Percentiles rank a stretch among this genome's conserved stretches.
phyloP scores from a whole-genome alignment of 2,329 filamentous ascomycete species.

The Epichloe scottii region DNA sequence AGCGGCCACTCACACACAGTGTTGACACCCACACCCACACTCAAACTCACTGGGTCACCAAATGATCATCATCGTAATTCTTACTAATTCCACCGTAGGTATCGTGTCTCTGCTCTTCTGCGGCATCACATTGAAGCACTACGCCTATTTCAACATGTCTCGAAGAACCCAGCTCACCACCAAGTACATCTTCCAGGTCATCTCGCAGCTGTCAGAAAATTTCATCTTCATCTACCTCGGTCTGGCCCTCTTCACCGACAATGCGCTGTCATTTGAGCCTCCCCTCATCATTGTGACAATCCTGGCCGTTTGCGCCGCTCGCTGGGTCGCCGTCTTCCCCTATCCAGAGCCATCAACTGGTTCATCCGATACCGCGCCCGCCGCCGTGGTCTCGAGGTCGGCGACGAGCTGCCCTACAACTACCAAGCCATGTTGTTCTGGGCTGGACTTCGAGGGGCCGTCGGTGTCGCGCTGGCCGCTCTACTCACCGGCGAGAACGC shows the following conservation, averaged over 20 bases:
- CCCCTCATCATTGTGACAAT: constrained; percentile 90
- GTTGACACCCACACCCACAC: not conserved
- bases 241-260: constrained; percentile 86
- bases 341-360: constrained; percentile 83
- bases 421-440: constrained; percentile 99
- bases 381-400: constrained; percentile 58
- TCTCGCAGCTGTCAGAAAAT: constrained; percentile 92
- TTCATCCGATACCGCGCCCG: constrained; percentile 78
- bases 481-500: constrained; percentile 73
- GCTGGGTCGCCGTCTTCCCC: constrained; percentile 93
- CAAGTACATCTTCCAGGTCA: constrained; percentile 92
- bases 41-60: not conserved
- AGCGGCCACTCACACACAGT: not conserved
- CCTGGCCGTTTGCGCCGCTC: constrained; percentile 78
- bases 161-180: constrained; percentile 92
- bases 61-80: no score
- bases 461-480: constrained; percentile 87
- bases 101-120: constrained; percentile 97
- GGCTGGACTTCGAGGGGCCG: constrained; percentile 89
- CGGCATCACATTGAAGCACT: constrained; percentile 96
- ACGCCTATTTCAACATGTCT: constrained; percentile 99
- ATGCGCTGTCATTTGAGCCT: constrained; percentile 78
- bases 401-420: constrained; percentile 82
- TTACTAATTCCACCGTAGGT: constrained; percentile 35
- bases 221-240: constrained; percentile 99